Base-by-base conservation (phyloP, 768 basidiomycete species). In the Pisolithus sp. region DNA sequence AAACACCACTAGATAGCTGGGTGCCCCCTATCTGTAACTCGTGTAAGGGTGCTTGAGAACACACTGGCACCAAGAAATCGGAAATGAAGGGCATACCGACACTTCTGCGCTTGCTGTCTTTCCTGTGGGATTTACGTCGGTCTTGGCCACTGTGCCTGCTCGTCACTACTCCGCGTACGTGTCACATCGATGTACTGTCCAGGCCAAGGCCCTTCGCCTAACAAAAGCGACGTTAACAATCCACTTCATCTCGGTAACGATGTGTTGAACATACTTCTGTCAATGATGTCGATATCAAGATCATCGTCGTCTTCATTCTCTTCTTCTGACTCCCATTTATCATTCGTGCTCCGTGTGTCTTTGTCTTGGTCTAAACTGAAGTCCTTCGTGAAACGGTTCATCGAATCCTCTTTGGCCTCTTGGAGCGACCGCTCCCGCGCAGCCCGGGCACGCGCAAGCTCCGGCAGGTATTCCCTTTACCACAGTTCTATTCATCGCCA, bases 401-500 rank as follows among this genome's bases (percentile, higher is more conserved):
- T 74, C 0, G 86, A 89, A 50, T 92, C 91, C 23, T 82, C 75
- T 63, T 92, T 91, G 41, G 74, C 73, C 38, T 77, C 80, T 48
- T 80, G 75, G 8, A 90, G 73, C 0, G 80, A 76, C 58, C 81
- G 75, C 50, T 89, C 85, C 26, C 85, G 79, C 4, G 75, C 72
- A 7, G 75, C 76, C 15, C 80, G 79, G 17, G 92, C 81, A 31
- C 83, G 80, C 41, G 85, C 78, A 5, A 98, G 77, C 63, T 97
- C 94, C 0, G 94, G 93, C 31, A 93, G 77, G 65, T 98, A 99
- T 50, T 93, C 91, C 54, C 92, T 95, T 67, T 28, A 52, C 51
- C 43, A 51, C 38, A 36, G 18, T 49, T 51, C 24, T 47, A 26
- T 52, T 9, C 36, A 48, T 26, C 56, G 15, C 20, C 26, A 48